Percentiles rank a stretch among this genome's conserved stretches.
These are phyloP conservation scores for Centrapalus pauciflorus DNA, from an alignment of 129 eudicot genomes.

Conservation along the genomic window DNA sequence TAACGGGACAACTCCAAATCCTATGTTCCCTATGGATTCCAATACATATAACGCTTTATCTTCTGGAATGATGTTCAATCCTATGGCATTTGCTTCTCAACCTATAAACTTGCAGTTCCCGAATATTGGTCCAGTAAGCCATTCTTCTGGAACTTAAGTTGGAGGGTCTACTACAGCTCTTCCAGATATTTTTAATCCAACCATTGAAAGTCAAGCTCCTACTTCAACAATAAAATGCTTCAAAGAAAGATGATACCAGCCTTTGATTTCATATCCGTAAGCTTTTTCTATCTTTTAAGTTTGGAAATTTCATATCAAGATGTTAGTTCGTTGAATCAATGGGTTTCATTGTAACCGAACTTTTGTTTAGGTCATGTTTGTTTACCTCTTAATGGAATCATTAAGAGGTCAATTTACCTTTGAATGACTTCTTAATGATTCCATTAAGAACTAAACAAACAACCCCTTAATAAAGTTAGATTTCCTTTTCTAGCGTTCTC, in stretches of 20 bases:
- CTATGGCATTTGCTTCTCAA: slow-evolving; percentile 58
- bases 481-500: too few relatives aligned
- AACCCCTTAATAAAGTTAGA: too few relatives aligned
- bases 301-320: too few relatives aligned
- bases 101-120: slow-evolving; percentile 57
- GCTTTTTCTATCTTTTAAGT: slow-evolving; percentile 18
- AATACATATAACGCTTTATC: slow-evolving; percentile 50
- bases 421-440: too few relatives aligned
- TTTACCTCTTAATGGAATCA: too few relatives aligned
- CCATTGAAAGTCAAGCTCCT: slow-evolving; percentile 49
- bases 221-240: slow-evolving; percentile 51
- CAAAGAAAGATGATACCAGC: slow-evolving; percentile 92
- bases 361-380: too few relatives aligned
- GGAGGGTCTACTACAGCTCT: slow-evolving; percentile 50
- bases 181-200: slow-evolving; percentile 87
- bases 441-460: too few relatives aligned
- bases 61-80: slow-evolving; percentile 69
- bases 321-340: too few relatives aligned
- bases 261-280: slow-evolving; percentile 94
- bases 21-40: slow-evolving; percentile 57
- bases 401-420: too few relatives aligned
- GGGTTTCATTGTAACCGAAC: too few relatives aligned
- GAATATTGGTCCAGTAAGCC: slow-evolving; percentile 26
- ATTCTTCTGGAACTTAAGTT: slow-evolving; percentile 43
- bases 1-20: slow-evolving; percentile 39